phyloP scores from a whole-genome alignment of 2,329 filamentous ascomycete species.

The Colletotrichum phormii region DNA sequence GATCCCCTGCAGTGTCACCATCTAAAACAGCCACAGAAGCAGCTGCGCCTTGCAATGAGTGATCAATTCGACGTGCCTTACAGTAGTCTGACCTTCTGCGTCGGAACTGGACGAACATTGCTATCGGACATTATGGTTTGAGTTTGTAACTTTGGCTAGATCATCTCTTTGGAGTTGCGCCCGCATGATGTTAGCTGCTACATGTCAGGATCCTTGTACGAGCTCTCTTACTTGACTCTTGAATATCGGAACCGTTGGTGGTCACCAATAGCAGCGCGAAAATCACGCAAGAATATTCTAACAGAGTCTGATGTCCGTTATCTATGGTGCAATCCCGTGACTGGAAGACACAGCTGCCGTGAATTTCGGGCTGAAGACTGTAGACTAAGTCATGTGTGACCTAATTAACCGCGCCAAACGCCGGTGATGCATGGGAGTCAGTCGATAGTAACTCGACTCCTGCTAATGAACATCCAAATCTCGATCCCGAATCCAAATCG shows the following conservation, averaged over 20 bases:
- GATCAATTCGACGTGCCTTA: neutral
- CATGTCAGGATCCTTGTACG: neutral
- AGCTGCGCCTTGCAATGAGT: neutral
- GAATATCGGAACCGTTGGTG: neutral
- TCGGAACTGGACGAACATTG: neutral
- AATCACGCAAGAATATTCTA: neutral
- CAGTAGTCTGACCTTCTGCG: neutral
- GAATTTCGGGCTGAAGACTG: neutral
- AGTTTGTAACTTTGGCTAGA: neutral
- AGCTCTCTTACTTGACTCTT: neutral
- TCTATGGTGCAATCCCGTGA: neutral
- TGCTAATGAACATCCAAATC: neutral
- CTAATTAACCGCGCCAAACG: neutral
- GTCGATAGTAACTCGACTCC: neutral
- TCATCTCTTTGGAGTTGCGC: neutral
- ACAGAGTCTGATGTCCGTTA: neutral
- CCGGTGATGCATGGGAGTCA: neutral
- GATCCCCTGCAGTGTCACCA: neutral
- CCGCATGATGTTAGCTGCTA: neutral
- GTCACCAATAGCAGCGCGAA: neutral
- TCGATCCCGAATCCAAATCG: neutral
- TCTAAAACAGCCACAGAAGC: conserved; percentile 6
- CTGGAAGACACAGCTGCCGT: neutral
- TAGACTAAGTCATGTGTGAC: neutral
- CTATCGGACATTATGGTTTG: neutral